Base-by-base conservation (phyloP, 169 alveolate genomes). In the Theileria annulata region DNA sequence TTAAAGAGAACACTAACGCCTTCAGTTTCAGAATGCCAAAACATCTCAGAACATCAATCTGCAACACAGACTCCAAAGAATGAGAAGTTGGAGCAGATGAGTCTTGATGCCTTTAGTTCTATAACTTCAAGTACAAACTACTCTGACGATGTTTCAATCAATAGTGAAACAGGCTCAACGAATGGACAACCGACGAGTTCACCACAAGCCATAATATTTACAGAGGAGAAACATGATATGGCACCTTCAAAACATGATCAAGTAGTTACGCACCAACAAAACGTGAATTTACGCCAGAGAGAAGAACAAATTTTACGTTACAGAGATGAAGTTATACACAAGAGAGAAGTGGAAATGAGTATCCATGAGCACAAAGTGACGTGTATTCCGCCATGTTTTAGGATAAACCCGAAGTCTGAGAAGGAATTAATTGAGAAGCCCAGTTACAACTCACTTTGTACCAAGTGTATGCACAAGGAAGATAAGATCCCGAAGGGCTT, bases 391-490 rank as follows among this genome's bases (percentile, higher is more conserved):
- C 31, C 49, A 21, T 62, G 71, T 21, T 62, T 62, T 37, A 62
- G 71, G n/a, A 2, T 15, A 15, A 23, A 12, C 8, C 51, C 51
- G 42, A 62, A 25, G 48, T 17, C 42, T 25, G 71, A 62, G 42
- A 62, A 30, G 25, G 71, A 62, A 19, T n/a, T 37, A 15, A 19
- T 17, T n/a, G 63, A 42, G 15, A 84, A 71, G 30, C 90, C 90
- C 3, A 72, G 35, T 28, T 84, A 77, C 70, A 84, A 82, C 75
- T 84, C 90, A 15, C 49, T 84, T 63, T 84, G 90, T 49, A 84
- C 90, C 17, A 84, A 84, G 79, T 84, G 90, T 35, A 84, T 84
- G 90, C 87, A 85, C 8, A 80, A 84, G 27, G 87, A 77, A 35
- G 90, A 84, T 27, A 64, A 56, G 30, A 77, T 77, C 17, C 58